Evolutionary conservation across 805 yeast species (phyloP).

Genomic region (Candida incommunis): DNA sequence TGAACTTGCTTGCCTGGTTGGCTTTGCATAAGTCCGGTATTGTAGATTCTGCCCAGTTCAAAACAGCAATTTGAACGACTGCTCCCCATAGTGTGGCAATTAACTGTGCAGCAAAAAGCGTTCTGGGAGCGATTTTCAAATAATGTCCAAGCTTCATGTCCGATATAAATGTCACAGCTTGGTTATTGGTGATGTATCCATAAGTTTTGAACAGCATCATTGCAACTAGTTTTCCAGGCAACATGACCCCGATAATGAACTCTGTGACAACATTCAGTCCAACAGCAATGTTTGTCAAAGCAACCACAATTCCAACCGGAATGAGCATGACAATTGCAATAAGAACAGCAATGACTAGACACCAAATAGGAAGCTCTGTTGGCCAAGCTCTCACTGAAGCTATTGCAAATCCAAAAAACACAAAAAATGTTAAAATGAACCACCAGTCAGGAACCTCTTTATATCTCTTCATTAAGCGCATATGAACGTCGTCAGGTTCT

Average conservation of each 20-base stretch:
- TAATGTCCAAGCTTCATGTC: slow-evolving; percentile 57
- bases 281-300: slow-evolving; percentile 45
- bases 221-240: slow-evolving; percentile 49
- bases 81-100: slow-evolving; percentile 31
- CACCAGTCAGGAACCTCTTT: slow-evolving; percentile 55
- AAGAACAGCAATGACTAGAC: slow-evolving; percentile 38
- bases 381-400: slow-evolving; percentile 27
- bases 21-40: slow-evolving; percentile 29
- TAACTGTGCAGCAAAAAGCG: slow-evolving; percentile 39
- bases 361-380: slow-evolving; percentile 45
- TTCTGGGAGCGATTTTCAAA: slow-evolving; percentile 46
- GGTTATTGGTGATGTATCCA: slow-evolving; percentile 39
- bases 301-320: slow-evolving; percentile 48
- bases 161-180: slow-evolving; percentile 38
- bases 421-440: slow-evolving; percentile 30
- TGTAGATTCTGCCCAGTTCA: slow-evolving; percentile 28
- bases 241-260: slow-evolving; percentile 47
- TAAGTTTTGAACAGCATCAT: slow-evolving; percentile 48
- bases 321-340: slow-evolving; percentile 40
- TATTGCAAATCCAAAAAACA: slow-evolving; percentile 32
- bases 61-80: slow-evolving; percentile 28
- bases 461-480: slow-evolving; percentile 41
- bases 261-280: slow-evolving; percentile 53
- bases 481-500: slow-evolving; percentile 35
- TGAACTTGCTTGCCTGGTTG: slow-evolving; percentile 30